Conservation (phyloP, 495 filamentous ascomycete genomes). For the Apodospora peruviana region DNA sequence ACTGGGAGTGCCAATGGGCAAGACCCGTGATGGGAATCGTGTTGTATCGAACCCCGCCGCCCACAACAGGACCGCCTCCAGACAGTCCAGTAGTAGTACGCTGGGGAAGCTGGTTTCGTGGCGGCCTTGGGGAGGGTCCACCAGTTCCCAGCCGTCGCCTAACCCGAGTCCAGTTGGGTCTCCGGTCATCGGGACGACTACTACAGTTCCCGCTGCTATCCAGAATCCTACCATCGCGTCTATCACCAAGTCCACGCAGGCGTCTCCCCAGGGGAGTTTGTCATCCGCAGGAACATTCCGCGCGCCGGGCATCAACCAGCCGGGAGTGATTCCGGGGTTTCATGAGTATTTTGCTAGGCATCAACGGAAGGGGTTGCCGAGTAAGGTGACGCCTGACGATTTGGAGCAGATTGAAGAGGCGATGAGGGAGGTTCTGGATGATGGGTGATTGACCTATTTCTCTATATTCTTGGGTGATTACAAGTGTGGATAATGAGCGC, state of each 20-base stretch:
- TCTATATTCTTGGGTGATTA: too few relatives aligned
- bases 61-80: background rate
- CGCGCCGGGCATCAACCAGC: conserved; percentile 49
- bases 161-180: conserved; percentile 9
- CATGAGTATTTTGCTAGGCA: conserved; percentile 33
- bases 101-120: conserved; percentile 38
- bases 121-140: conserved; percentile 38
- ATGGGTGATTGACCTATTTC: conserved; percentile 5
- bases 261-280: conserved; percentile 16
- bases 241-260: background rate
- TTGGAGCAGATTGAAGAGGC: conserved; percentile 35
- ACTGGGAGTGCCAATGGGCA: conserved; percentile 13
- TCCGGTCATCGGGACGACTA: conserved; percentile 7
- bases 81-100: conserved; percentile 19
- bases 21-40: conserved; percentile 8
- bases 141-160: conserved; percentile 5
- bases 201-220: background rate
- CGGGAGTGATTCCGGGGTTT: conserved; percentile 47
- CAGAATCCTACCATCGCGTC: conserved; percentile 7
- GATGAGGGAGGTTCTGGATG: conserved; percentile 36
- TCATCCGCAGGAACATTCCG: conserved; percentile 21
- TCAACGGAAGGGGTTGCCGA: conserved; percentile 32
- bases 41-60: conserved; percentile 13
- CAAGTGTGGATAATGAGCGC: too few relatives aligned
- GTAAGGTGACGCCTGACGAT: conserved; percentile 35